Evolutionary conservation across 257 asterid genomes (phyloP).

Genomic region (Ballota nigra): DNA sequence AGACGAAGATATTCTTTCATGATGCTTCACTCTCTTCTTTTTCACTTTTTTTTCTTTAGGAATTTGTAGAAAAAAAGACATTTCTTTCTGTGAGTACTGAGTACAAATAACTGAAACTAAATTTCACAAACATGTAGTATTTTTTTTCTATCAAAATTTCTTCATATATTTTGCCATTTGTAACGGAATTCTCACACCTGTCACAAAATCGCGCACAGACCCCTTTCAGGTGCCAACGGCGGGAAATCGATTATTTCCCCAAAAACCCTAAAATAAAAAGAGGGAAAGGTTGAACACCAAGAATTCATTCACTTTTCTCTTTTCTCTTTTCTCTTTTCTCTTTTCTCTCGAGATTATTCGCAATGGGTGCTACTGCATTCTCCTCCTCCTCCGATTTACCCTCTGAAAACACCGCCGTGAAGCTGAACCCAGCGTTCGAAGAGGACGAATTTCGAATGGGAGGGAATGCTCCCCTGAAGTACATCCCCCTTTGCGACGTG

Average conservation of each 20-base stretch:
- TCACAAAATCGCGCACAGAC: conserved; percentile 5
- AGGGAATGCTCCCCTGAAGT: conserved; percentile 48
- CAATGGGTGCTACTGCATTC: conserved; percentile 45
- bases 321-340: neutral
- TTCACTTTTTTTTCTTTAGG: no score
- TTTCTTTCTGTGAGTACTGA: no score
- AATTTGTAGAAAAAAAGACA: no score
- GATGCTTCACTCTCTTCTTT: no score
- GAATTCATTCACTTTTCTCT: neutral
- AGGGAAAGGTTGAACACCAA: conserved; percentile 1
- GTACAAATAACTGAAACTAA: neutral
- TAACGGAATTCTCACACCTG: neutral
- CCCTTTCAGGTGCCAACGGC: conserved; percentile 49
- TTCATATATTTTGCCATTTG: neutral
- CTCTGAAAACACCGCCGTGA: conserved; percentile 21
- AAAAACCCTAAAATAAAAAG: conserved; percentile 46
- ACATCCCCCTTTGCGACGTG: conserved; percentile 80
- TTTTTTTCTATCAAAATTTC: neutral
- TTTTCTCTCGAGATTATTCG: neutral
- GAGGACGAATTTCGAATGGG: conserved; percentile 52
- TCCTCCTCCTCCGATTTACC: conserved; percentile 32
- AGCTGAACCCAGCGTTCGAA: conserved; percentile 32
- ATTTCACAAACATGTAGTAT: neutral
- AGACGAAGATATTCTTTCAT: no score
- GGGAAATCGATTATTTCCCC: conserved; percentile 49